Evolutionary conservation across 1,284 basidiomycete species (phyloP).

Genomic region (Clitocybe nebularis): DNA sequence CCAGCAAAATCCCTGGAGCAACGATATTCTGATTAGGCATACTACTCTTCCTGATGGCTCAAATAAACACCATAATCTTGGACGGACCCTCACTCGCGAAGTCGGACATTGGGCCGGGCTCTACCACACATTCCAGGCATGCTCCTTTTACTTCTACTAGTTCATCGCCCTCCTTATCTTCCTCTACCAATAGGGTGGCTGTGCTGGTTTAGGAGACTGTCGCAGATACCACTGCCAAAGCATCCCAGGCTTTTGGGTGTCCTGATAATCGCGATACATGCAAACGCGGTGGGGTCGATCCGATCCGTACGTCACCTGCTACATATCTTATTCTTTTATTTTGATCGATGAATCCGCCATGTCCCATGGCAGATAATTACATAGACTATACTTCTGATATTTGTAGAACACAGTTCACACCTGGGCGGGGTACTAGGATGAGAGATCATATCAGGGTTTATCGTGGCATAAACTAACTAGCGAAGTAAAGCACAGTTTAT

Average conservation of each 20-base stretch:
- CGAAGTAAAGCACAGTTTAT: no score
- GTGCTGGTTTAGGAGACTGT: slow-evolving; percentile 46
- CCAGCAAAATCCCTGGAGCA: slow-evolving; percentile 6
- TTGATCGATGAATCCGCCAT: slow-evolving; percentile 13
- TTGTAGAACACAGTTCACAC: slow-evolving; percentile 47
- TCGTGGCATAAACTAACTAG: no score
- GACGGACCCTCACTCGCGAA: slow-evolving; percentile 22
- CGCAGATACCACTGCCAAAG: slow-evolving; percentile 46
- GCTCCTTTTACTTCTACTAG: no score
- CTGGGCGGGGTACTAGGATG: no score
- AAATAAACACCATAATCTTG: slow-evolving; percentile 8
- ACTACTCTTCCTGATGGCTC: slow-evolving; percentile 8
- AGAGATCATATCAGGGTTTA: no score
- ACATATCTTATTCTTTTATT: no score
- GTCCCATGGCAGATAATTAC: slow-evolving; percentile 32
- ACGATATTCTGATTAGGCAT: slow-evolving; percentile 14
- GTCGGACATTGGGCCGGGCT: slow-evolving; percentile 19
- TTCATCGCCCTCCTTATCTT: neutral
- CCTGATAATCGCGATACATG: slow-evolving; percentile 45
- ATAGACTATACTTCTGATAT: slow-evolving; percentile 40
- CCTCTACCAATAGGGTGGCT: slow-evolving; percentile 43
- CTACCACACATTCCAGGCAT: slow-evolving; percentile 17
- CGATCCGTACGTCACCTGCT: slow-evolving; percentile 42
- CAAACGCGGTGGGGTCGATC: slow-evolving; percentile 35
- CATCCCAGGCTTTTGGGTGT: slow-evolving; percentile 39